phyloP scores from a whole-genome alignment of 148 eudicot genomes.

The Rhododendron ovatum region DNA sequence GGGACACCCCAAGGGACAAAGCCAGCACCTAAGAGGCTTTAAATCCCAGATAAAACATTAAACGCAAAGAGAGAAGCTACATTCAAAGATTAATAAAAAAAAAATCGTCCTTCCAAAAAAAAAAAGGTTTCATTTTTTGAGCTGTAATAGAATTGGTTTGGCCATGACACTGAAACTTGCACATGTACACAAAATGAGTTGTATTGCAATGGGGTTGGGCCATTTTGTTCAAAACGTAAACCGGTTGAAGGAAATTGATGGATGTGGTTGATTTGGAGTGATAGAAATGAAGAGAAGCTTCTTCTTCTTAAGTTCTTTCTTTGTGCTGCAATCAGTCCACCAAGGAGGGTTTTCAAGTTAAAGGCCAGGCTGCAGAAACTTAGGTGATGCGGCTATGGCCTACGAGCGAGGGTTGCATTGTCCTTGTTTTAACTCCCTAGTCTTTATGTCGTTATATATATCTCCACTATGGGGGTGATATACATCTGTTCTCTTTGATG shows the following conservation, averaged over 20 bases:
- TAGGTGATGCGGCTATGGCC: background rate
- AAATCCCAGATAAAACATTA: too few species aligned
- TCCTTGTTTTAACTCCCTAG: constrained; percentile 17
- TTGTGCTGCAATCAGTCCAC: background rate
- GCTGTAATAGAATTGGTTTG: background rate
- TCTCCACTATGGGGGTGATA: constrained; percentile 7
- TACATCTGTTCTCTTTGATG: background rate
- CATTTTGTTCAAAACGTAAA: too few species aligned
- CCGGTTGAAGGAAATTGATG: background rate
- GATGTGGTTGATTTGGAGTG: constrained; percentile 3
- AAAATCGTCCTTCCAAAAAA: too few species aligned
- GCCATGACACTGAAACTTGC: too few species aligned
- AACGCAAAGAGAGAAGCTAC: background rate
- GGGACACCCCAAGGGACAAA: too few species aligned
- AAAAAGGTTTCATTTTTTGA: background rate
- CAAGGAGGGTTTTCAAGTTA: constrained; percentile 3
- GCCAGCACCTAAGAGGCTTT: background rate
- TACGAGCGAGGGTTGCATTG: constrained; percentile 2
- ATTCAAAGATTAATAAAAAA: too few species aligned
- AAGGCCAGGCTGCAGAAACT: background rate
- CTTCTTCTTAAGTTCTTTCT: background rate
- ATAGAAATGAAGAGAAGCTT: background rate
- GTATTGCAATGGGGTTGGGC: too few species aligned
- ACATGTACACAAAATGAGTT: too few species aligned
- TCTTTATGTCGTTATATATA: constrained; percentile 11